These are phyloP conservation scores for Stropharia rugosoannulata DNA, from an alignment of 768 basidiomycete genomes.

Conservation along the genomic window DNA sequence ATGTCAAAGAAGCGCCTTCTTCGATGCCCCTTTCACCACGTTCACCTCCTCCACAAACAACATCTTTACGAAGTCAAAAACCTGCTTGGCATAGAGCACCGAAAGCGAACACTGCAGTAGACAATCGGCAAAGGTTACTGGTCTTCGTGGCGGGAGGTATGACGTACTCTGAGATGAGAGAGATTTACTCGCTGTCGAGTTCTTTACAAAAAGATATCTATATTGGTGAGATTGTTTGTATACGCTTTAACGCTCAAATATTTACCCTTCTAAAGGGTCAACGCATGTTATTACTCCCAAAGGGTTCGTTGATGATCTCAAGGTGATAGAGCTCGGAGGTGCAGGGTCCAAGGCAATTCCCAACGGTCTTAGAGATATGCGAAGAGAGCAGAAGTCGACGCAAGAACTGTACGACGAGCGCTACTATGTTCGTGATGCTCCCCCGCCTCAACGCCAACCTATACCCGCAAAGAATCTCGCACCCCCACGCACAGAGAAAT, in stretches of 20 bases:
- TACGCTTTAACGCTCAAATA: background rate
- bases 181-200: slow-evolving; percentile 78
- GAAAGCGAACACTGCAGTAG: slow-evolving; percentile 41
- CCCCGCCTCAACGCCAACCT: slow-evolving; percentile 46
- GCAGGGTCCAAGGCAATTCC: slow-evolving; percentile 73
- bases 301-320: slow-evolving; percentile 83
- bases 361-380: slow-evolving; percentile 60
- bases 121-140: slow-evolving; percentile 74
- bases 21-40: slow-evolving; percentile 45
- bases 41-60: slow-evolving; percentile 53
- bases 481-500: slow-evolving; percentile 30
- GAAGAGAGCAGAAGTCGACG: slow-evolving; percentile 46
- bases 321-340: slow-evolving; percentile 84
- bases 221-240: slow-evolving; percentile 60
- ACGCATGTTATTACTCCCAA: slow-evolving; percentile 85
- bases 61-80: slow-evolving; percentile 85
- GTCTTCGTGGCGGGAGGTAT: slow-evolving; percentile 94
- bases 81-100: slow-evolving; percentile 87
- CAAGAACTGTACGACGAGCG: slow-evolving; percentile 82
- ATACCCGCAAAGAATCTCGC: slow-evolving; percentile 34
- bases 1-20: slow-evolving; percentile 77
- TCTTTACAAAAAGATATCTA: slow-evolving; percentile 84
- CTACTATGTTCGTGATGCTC: slow-evolving; percentile 67
- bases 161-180: slow-evolving; percentile 93
- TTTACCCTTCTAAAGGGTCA: slow-evolving; percentile 60